Conservation (phyloP, 345 rosid genomes). For the Salix viminalis region DNA sequence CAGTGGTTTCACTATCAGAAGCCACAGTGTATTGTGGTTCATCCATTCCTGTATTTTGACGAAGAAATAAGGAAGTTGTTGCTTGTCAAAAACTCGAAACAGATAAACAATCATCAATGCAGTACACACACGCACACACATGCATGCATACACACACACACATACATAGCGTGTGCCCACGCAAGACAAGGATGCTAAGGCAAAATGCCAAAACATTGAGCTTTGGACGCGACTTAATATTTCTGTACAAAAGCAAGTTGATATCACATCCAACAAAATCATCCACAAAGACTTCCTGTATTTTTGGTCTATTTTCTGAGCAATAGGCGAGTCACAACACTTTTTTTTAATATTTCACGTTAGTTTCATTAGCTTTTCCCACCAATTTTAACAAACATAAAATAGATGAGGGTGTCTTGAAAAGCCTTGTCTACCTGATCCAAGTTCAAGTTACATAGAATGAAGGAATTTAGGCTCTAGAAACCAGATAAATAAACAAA, state of each 20-base stretch:
- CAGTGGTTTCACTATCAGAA: slow-evolving; percentile 74
- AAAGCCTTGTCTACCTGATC: not conserved
- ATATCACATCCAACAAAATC: not conserved
- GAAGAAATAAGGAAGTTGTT: slow-evolving; percentile 5
- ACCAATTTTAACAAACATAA: not conserved
- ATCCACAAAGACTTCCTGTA: not conserved
- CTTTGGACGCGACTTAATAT: not conserved
- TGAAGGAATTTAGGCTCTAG: not conserved
- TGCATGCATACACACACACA: no score
- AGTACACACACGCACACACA: not conserved
- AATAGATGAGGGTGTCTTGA: not conserved
- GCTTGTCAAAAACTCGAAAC: not conserved
- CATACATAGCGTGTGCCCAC: not conserved
- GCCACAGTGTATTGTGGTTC: slow-evolving; percentile 74
- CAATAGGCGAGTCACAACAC: not conserved
- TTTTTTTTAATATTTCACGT: not conserved
- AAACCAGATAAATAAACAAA: not conserved
- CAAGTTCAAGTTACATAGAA: not conserved
- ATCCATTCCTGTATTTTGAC: slow-evolving; percentile 57
- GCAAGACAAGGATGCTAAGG: not conserved
- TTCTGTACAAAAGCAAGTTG: not conserved
- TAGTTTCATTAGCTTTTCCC: not conserved
- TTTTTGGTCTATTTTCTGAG: not conserved
- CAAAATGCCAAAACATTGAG: not conserved
- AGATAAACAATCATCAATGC: not conserved